phyloP scores from a whole-genome alignment of 805 yeast species.

The Pichia pseudocactophila region DNA sequence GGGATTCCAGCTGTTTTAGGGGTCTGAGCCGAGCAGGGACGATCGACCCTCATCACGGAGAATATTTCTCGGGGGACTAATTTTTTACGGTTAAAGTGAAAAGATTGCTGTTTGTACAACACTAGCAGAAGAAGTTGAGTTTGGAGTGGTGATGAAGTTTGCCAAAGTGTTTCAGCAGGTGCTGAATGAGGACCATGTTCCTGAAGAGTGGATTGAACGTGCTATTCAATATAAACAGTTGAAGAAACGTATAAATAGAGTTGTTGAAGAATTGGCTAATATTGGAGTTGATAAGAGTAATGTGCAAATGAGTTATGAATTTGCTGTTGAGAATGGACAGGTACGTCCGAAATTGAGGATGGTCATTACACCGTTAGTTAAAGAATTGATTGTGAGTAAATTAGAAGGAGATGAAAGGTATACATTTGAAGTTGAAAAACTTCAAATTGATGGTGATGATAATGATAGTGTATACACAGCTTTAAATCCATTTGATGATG shows the following conservation, averaged over 20 bases:
- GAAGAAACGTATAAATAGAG: slow-evolving; percentile 57
- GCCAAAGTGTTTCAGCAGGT: slow-evolving; percentile 63
- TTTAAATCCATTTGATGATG: slow-evolving; percentile 21
- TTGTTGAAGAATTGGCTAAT: slow-evolving; percentile 53
- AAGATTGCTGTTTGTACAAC: background rate
- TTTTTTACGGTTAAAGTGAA: background rate
- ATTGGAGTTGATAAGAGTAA: slow-evolving; percentile 47
- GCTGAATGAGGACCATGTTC: slow-evolving; percentile 50
- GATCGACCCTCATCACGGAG: background rate
- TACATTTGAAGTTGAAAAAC: slow-evolving; percentile 3
- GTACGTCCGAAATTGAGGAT: slow-evolving; percentile 19
- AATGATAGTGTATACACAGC: slow-evolving; percentile 14
- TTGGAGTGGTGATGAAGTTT: slow-evolving; percentile 48
- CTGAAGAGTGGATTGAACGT: slow-evolving; percentile 56
- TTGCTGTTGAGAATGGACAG: slow-evolving; percentile 13
- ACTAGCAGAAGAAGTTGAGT: too few relatives aligned
- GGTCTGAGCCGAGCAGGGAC: background rate
- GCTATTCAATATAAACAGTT: slow-evolving; percentile 67
- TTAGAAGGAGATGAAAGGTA: slow-evolving; percentile 9
- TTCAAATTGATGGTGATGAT: background rate
- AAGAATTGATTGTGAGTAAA: slow-evolving; percentile 14
- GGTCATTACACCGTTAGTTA: slow-evolving; percentile 19
- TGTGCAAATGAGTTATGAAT: slow-evolving; percentile 17
- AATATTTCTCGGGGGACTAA: slow-evolving; percentile 1
- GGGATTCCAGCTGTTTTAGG: too few relatives aligned